Base-by-base conservation (phyloP, 2,329 filamentous ascomycete species). In the Ceratocystiopsis sp. region DNA sequence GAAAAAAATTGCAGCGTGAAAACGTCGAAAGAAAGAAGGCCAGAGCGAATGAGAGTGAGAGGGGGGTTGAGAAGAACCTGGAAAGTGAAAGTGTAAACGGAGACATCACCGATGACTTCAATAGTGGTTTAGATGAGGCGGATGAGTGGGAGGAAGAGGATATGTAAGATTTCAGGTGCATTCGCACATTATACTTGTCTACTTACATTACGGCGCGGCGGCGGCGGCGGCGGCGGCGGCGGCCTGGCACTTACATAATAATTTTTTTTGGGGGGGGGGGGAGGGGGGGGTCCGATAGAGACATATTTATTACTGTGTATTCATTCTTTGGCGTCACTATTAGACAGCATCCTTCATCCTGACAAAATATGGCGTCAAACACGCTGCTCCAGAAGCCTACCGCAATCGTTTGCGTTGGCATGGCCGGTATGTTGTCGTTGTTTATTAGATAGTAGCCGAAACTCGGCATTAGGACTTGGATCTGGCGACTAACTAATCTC, bases 401-500 rank as follows among this genome's bases (percentile, higher is more conserved):
- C 38, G 75, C 84, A 48, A 79, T 98, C 47, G 86, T 96, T 54
- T 95, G 87, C 61, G 79, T 98, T 40, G 91, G 91, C 68, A 96
- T 96, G 89, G 91, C 91, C 55, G 89, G 79, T 80, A 63, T 55
- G 65, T 52, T 38, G 42, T 45, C 6, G 13, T 11, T 29, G 25
- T 11, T 8, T 18, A 14, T 12, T 35, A 6, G 35, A 38, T 19
- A 8, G 15, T n/a, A 34, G 17, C 18, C 35, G n/a, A 36, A 29
- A 41, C 19, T 35, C 42, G 21, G 13, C 44, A 48, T 4, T 18
- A 5, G 10, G 21, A 16, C 8, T 25, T 11, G 15, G 15, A 15
- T 38, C n/a, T 39, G 11, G 16, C 4, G 35, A 7, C 41, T 42
- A 12, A 42, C 41, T 16, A 8, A 0, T 1, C 10, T n/a, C 3